These are phyloP conservation scores for Coniophora puteana DNA, from an alignment of 1,284 basidiomycete genomes.

Conservation along the genomic window DNA sequence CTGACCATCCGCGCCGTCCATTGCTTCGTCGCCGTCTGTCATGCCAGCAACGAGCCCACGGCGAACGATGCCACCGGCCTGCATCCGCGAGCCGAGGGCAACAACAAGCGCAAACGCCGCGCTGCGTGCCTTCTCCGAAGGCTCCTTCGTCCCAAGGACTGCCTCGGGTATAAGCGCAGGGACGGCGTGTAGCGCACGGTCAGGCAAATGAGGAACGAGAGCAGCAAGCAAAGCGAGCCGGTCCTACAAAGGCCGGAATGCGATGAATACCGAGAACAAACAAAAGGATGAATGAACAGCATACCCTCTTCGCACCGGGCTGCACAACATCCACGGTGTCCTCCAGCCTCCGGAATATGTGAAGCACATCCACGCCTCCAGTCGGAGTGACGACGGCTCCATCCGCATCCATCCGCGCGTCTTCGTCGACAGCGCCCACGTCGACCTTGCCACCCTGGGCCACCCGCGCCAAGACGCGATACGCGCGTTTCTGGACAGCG, in stretches of 20 bases:
- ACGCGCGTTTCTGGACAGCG: slow-evolving; percentile 93
- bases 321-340: slow-evolving; percentile 63
- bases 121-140: slow-evolving; percentile 87
- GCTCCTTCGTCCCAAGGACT: slow-evolving; percentile 96
- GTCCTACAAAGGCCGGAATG: slow-evolving; percentile 48
- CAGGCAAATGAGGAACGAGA: slow-evolving; percentile 72
- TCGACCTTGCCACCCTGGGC: slow-evolving; percentile 58
- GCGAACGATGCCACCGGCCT: slow-evolving; percentile 80
- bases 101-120: slow-evolving; percentile 92
- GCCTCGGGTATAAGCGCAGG: slow-evolving; percentile 93
- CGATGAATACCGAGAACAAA: slow-evolving; percentile 3
- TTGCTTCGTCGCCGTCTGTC: too few species aligned
- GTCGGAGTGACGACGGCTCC: too few species aligned
- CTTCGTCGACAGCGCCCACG: slow-evolving; percentile 44
- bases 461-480: slow-evolving; percentile 82
- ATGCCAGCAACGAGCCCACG: slow-evolving; percentile 77
- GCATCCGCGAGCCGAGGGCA: slow-evolving; percentile 93
- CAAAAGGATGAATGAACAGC: slow-evolving; percentile 8
- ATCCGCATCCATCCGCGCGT: too few species aligned
- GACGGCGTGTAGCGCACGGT: slow-evolving; percentile 78
- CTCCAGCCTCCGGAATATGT: slow-evolving; percentile 56
- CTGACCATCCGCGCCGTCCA: too few species aligned
- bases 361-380: slow-evolving; percentile 34
- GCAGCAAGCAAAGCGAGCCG: slow-evolving; percentile 76
- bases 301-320: slow-evolving; percentile 85